Percentiles rank a stretch among this genome's conserved stretches.
Evolutionary conservation across 768 basidiomycete species (phyloP).

Genomic region (Tulasnella sp.): DNA sequence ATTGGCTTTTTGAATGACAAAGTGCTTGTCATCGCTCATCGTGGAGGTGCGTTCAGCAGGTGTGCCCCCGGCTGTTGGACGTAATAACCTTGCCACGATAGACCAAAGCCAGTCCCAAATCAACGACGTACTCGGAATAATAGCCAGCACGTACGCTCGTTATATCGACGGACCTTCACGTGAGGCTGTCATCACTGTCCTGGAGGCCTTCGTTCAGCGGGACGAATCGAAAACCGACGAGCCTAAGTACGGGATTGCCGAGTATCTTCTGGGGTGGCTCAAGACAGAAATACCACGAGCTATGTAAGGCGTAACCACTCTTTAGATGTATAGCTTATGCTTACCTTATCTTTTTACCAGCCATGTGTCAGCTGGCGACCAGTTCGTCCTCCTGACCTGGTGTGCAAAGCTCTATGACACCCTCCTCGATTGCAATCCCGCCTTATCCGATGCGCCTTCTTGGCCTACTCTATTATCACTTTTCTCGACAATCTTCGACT

Average conservation of each 20-base stretch:
- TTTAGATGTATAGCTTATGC: not conserved
- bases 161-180: conserved; percentile 64
- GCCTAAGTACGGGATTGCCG: conserved; percentile 40
- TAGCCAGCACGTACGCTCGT: conserved; percentile 66
- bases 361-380: conserved; percentile 40
- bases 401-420: conserved; percentile 48
- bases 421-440: conserved; percentile 34
- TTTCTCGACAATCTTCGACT: conserved; percentile 50
- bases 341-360: not conserved
- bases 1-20: conserved; percentile 53
- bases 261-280: conserved; percentile 69
- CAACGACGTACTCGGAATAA: conserved; percentile 57
- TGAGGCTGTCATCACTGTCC: conserved; percentile 57
- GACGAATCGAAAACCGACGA: conserved; percentile 40
- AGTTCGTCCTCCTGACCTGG: conserved; percentile 66
- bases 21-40: conserved; percentile 41
- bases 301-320: conserved; percentile 29
- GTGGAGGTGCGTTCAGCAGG: conserved; percentile 38
- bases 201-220: conserved; percentile 48
- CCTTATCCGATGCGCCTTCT: conserved; percentile 35
- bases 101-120: conserved; percentile 31
- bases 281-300: conserved; percentile 50
- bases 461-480: conserved; percentile 45
- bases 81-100: conserved; percentile 24
- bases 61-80: conserved; percentile 30